A percentile compares a stretch with the other conserved stretches of the same genome.
phyloP scores from a whole-genome alignment of 305 asterid species.

The Nicotiana rustica region DNA sequence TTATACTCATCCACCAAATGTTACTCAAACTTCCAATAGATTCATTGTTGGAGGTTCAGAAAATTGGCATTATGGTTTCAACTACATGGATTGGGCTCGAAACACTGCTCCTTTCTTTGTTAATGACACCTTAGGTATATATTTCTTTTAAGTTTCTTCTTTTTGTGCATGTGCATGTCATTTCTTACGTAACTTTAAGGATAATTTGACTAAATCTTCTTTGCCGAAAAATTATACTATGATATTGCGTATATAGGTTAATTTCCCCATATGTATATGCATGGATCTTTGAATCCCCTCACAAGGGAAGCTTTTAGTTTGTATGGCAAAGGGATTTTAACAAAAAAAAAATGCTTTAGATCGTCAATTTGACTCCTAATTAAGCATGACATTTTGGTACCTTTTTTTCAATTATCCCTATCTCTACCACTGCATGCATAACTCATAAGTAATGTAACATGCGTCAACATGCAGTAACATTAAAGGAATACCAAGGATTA shows the following conservation, averaged over 20 bases:
- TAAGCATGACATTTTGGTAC: neutral
- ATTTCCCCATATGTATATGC: too few species aligned
- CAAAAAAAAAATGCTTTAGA: too few species aligned
- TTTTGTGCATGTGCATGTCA: neutral
- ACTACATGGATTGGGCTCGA: constrained; percentile 74
- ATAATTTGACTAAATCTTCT: too few species aligned
- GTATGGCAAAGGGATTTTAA: neutral
- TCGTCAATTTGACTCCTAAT: neutral
- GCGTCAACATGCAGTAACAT: too few species aligned
- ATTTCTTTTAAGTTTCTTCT: neutral
- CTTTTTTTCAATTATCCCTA: neutral
- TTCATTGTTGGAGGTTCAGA: constrained; percentile 65
- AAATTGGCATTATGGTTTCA: constrained; percentile 72
- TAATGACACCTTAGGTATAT: constrained; percentile 65
- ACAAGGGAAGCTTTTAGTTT: neutral
- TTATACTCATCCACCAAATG: constrained; percentile 42
- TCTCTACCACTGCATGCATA: too few species aligned
- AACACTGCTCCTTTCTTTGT: constrained; percentile 64
- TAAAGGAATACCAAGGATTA: too few species aligned
- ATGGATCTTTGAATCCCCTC: neutral
- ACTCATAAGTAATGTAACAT: too few species aligned
- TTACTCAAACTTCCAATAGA: constrained; percentile 44
- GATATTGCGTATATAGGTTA: too few species aligned
- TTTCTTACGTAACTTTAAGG: neutral
- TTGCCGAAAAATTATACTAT: too few species aligned